Percentiles rank a stretch among this genome's conserved stretches.
Conservation (phyloP, 2,329 filamentous ascomycete species). For the Venturia oleaginea region DNA sequence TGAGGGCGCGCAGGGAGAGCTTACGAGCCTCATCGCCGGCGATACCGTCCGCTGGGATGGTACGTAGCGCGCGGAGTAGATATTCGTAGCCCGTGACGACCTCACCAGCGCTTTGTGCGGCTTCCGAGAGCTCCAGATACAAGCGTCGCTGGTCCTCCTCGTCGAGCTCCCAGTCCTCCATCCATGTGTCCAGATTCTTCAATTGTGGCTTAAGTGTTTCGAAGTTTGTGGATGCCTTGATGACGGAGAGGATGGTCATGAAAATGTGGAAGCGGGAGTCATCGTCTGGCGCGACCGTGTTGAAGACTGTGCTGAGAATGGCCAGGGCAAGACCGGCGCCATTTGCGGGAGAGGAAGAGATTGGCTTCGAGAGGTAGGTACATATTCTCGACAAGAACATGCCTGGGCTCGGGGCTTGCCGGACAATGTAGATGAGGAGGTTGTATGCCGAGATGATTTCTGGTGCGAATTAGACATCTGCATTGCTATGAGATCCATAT, state of each 20-base stretch:
- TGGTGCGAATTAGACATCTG: slow-evolving; percentile 24
- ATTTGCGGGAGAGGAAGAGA: slow-evolving; percentile 77
- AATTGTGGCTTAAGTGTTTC: slow-evolving; percentile 78
- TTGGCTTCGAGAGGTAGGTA: slow-evolving; percentile 77
- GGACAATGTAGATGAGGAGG: slow-evolving; percentile 85
- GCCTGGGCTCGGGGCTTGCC: slow-evolving; percentile 75
- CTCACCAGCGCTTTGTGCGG: slow-evolving; percentile 69
- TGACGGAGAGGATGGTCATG: slow-evolving; percentile 75
- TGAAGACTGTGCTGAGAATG: slow-evolving; percentile 92
- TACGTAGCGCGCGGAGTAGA: slow-evolving; percentile 67
- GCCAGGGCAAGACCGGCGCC: slow-evolving; percentile 79
- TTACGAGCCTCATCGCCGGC: slow-evolving; percentile 46
- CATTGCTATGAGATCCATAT: slow-evolving; percentile 13
- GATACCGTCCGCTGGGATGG: slow-evolving; percentile 54
- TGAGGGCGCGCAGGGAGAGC: slow-evolving; percentile 55
- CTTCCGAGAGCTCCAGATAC: slow-evolving; percentile 72
- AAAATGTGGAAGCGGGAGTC: slow-evolving; percentile 85
- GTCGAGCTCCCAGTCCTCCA: slow-evolving; percentile 72
- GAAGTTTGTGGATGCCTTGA: slow-evolving; percentile 60
- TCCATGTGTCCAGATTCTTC: slow-evolving; percentile 72
- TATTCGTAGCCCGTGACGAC: slow-evolving; percentile 67
- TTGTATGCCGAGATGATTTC: slow-evolving; percentile 96
- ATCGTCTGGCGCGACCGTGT: slow-evolving; percentile 69
- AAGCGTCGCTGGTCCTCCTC: slow-evolving; percentile 77
- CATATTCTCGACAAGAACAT: slow-evolving; percentile 84